phyloP scores from a whole-genome alignment of 2,329 filamentous ascomycete species.

The Sordariomycetes sp. region DNA sequence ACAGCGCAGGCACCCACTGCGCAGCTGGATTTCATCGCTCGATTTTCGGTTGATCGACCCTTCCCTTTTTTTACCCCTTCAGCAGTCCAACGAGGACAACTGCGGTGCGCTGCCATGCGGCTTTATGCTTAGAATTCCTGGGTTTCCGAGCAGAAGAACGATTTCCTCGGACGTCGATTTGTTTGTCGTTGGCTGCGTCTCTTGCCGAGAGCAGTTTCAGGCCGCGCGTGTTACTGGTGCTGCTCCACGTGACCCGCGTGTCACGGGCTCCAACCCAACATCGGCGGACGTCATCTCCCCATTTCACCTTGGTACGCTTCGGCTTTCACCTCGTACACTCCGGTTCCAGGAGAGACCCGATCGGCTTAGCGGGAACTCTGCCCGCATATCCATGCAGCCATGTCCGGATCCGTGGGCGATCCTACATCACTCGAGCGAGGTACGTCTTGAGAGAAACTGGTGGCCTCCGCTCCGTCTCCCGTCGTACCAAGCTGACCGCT shows the following conservation, averaged over 20 bases:
- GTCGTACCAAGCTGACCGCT: conserved; percentile 9
- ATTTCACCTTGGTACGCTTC: not conserved
- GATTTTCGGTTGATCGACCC: too few species aligned
- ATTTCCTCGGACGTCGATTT: not conserved
- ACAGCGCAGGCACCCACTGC: too few species aligned
- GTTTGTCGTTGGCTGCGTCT: not conserved
- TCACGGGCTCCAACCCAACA: not conserved
- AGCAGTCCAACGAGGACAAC: too few species aligned
- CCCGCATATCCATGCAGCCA: not conserved
- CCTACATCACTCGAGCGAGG: conserved; percentile 32
- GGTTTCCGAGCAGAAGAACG: too few species aligned
- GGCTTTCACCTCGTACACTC: not conserved
- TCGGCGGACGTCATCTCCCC: not conserved
- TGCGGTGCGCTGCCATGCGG: too few species aligned
- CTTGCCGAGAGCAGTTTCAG: not conserved
- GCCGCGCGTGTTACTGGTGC: not conserved
- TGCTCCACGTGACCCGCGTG: not conserved
- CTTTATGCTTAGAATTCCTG: too few species aligned
- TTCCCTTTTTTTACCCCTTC: too few species aligned
- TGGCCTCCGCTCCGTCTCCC: not conserved
- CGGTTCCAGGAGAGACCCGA: not conserved
- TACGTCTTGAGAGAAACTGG: conserved; percentile 14
- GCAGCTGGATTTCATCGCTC: too few species aligned
- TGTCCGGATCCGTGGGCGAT: conserved; percentile 14
- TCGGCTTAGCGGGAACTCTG: not conserved